Base-by-base conservation (phyloP, 2,329 filamentous ascomycete species). In the Aspergillus sp. region DNA sequence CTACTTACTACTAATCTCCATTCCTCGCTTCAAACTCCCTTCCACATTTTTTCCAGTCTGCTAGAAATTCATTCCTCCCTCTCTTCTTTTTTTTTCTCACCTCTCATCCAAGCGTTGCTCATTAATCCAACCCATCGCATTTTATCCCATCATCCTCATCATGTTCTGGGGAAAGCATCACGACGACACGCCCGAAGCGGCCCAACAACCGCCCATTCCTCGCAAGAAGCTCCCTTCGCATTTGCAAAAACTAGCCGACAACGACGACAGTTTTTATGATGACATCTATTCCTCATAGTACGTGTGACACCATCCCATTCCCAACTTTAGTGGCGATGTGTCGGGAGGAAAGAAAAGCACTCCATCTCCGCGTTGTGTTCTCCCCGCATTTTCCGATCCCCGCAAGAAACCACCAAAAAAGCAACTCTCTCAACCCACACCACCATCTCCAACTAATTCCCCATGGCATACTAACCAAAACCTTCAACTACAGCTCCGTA, bases 251-350 rank as follows among this genome's bases (percentile, higher is more conserved):
- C 80, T 83, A 2, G 76, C 87, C 7, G 82, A 88, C 65, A 77
- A 78, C 57, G 83, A 96, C 8, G 90, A 91, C 32, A 88, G 86
- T 68, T 87, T 92, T 69, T 90, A 91, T 75, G 90, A 92, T 61
- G 86, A 91, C 61, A 76, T 96, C 39, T 88, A 90, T 64, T 88
- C 92, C 60, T 90, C 91, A 77, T 88, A 89, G 90, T 93, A 84
- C 64, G 89, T 84, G 2, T 50, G 39, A 30, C 11, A 36, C 32
- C 5, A 2, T 36, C 10, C 5, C 11, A 6, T 36, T 36, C 5
- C 11, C 10, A 13, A 15, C 5, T 6, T 5, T 11, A 36, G 11
- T 13, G 5, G 13, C 11, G 25, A 8, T 27, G 32, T 36, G 11
- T 36, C 32, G 11, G 4, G 11, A 36, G 11, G 32, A 5, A 15